Evolutionary conservation across 768 basidiomycete genomes (phyloP), one percentile per base, ranked within the genome.

Genomic region (Hortiboletus flavorubellus): DNA sequence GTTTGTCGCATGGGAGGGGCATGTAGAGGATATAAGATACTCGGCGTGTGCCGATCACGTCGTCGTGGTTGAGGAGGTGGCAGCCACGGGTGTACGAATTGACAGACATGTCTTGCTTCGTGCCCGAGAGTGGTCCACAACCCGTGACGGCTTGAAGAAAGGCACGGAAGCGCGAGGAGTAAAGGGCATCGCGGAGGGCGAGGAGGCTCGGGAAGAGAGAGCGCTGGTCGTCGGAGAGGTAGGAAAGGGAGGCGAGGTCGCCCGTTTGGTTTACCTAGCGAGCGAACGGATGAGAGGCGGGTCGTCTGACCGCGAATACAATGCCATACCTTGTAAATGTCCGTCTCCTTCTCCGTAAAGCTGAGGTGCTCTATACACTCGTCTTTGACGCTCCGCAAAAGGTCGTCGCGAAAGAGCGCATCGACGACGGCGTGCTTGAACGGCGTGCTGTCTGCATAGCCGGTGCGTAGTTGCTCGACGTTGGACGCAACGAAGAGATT

Each of bases 11-110:
- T 29, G 88, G 86, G 59, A 87, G 79, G 18, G 95, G 95, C 80
- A 98, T 89, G 75, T 98, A 98, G 46, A 98, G 85, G 73, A 98
- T 96, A 76, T 96, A 98, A 1, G 92, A 95, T 50, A 98, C 89
- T 40, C 93, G 84, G 26, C 96, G 87, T 8, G 93, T 83, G 57
- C 93, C 93, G 67, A 98, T 98, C 26, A 96, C 95, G 70, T 98
- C 96, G 84, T 98, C 96, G 77, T 98, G 96, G 72, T 96, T 92
- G 65, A 98, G 85, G 10, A 98, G 82, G 73, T 98, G 94, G 69
- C 88, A 97, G 43, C 93, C 92, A 58, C 87, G 83, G 18, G 86
- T 87, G 73, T 98, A 98, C 8, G 89, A 86, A 66, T 93, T 93
- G 56, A 96, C 88, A 41, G 91, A 91, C 85, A 95, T 94, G 76